Base-by-base conservation (phyloP, 345 rosid species). In the Pistacia integerrima region DNA sequence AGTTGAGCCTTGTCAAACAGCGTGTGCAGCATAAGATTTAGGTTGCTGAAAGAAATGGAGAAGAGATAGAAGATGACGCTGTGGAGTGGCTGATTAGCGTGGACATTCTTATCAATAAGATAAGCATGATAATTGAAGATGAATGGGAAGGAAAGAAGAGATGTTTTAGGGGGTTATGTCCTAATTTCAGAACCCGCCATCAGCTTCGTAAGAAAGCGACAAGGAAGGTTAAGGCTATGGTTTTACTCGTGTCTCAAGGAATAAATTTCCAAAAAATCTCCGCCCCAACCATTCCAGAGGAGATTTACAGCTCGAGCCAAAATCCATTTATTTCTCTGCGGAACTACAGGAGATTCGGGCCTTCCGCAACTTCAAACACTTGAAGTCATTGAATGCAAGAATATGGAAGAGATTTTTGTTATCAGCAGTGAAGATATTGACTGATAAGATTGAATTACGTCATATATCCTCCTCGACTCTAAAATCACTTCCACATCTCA, bases 381-480 rank as follows among this genome's bases (percentile, higher is more conserved):
- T 25, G 25, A 25, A 0, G 25, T 25, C 25, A 25, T 25, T 25
- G 25, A 25, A 25, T 25, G 25, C 25, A 35, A 33, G 9, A 36
- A 14, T 0, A 5, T 66, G 0, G 16, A 35, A 70, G 16, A 76
- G 55, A 66, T 66, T 41, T 66, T 66, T 22, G 41, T 25, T 30
- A 44, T 4, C 67, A 72, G 30, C 0, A 14, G 17, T 46, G 80
- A 33, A 54, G 35, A 25, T 25, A 25, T 25, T 12, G 10, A 44
- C 10, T 16, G 10, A 0, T 8, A 55, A 62, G 16, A 6, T 33
- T 36, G 69, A 28, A n/a, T 75, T 77, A 8, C 4, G 14, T 1
- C n/a, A 36, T 11, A 69, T 82, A 41, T 51, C 63, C 36, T 35
- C 11, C 8, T 35, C 75, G 69, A 74, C 60, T 12, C 74, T 71